phyloP scores from a whole-genome alignment of 352 stramenopile species.

The Phytophthora litchii region DNA sequence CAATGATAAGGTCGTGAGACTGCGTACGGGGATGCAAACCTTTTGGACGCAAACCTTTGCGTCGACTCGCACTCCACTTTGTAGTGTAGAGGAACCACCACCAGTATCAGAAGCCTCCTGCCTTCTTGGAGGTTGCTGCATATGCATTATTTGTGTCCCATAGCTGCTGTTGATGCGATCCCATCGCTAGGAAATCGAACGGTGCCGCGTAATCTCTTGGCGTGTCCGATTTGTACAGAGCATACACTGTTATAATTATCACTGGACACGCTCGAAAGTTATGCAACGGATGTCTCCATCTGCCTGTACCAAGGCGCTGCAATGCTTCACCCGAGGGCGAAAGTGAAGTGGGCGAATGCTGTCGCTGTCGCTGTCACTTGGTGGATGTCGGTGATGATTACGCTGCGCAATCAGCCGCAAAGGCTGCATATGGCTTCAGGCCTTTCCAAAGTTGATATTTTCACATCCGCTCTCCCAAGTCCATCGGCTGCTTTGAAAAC shows the following conservation, averaged over 20 bases:
- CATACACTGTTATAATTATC: not conserved
- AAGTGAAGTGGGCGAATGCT: no score
- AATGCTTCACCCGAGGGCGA: not conserved
- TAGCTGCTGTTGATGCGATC: not conserved
- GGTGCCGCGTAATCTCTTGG: constrained; percentile 16
- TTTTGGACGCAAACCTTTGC: no score
- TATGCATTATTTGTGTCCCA: no score
- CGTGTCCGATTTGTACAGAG: constrained; percentile 3
- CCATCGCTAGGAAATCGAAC: constrained; percentile 10
- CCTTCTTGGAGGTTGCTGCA: no score
- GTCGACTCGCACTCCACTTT: no score
- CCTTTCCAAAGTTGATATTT: constrained; percentile 1
- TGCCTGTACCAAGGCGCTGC: not conserved
- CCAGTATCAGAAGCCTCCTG: no score
- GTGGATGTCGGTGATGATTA: constrained; percentile 2
- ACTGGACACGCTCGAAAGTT: not conserved
- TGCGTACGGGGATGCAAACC: no score
- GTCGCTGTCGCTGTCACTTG: not conserved
- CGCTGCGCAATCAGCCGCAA: not conserved
- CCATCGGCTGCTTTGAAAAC: not conserved
- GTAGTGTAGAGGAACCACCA: no score
- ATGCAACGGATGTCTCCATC: not conserved
- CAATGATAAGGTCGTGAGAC: no score
- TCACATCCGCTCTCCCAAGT: not conserved
- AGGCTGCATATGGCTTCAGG: not conserved